phyloP scores from a whole-genome alignment of 306 rosid species.

The Fragaria ananassa region DNA sequence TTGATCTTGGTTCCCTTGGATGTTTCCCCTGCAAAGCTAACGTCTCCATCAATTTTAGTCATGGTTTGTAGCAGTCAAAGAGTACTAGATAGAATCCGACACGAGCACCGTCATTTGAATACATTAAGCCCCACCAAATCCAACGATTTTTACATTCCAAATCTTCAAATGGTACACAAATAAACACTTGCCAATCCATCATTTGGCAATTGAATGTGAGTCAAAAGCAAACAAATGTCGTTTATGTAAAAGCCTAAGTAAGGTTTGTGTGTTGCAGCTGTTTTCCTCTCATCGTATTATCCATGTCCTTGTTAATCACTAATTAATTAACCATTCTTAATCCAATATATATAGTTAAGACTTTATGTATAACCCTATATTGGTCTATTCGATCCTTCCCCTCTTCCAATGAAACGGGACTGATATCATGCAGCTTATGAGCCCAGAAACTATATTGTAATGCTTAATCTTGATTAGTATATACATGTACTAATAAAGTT shows the following conservation, averaged over 20 bases:
- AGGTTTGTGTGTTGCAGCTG: slow-evolving; percentile 2
- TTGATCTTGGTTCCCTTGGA: neutral
- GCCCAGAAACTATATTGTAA: neutral
- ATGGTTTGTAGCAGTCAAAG: neutral
- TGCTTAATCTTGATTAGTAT: neutral
- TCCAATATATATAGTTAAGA: neutral
- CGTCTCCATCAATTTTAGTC: neutral
- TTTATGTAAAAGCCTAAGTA: neutral
- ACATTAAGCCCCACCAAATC: neutral
- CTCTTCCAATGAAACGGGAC: neutral
- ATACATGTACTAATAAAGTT: neutral
- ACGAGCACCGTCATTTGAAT: neutral
- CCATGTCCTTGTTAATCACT: neutral
- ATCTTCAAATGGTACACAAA: neutral
- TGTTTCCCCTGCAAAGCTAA: neutral
- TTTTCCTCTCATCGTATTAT: neutral
- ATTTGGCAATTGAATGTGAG: neutral
- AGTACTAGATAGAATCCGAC: neutral
- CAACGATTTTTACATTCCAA: neutral
- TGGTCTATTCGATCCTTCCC: neutral
- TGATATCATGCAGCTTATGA: neutral
- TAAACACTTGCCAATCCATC: neutral
- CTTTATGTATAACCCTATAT: neutral
- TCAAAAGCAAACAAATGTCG: neutral
- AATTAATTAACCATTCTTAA: neutral